Conservation (phyloP, 441 rosid genomes). For the Manihot esculenta region DNA sequence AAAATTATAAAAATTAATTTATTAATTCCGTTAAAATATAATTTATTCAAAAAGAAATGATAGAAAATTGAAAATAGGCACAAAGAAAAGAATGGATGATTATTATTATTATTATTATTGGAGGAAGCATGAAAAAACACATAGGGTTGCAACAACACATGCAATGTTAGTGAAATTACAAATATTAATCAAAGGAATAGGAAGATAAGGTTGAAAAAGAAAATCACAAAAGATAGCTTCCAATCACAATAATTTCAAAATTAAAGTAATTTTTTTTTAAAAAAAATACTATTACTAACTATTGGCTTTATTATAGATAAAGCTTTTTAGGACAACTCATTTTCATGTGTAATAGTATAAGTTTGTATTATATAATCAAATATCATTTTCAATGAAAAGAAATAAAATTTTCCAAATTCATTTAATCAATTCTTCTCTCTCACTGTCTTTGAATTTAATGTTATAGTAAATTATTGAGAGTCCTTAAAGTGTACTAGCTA, state of each 20-base stretch:
- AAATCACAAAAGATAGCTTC: background rate
- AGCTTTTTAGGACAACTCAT: background rate
- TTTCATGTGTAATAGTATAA: background rate
- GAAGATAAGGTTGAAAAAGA: background rate
- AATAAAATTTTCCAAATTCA: background rate
- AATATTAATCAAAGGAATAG: background rate
- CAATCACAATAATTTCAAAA: background rate
- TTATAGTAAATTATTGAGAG: too few species aligned
- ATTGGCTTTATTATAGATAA: background rate
- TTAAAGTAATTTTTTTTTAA: too few species aligned
- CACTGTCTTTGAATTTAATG: background rate
- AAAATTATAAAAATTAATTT: too few species aligned
- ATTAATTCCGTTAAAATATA: too few species aligned
- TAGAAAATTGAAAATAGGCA: background rate
- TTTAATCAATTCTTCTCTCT: background rate
- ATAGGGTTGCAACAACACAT: conserved; percentile 8
- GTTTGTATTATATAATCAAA: too few species aligned
- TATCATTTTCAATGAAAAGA: conserved; percentile 9
- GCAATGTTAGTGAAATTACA: background rate
- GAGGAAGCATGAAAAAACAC: background rate
- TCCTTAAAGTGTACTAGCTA: too few species aligned
- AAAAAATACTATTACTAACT: background rate
- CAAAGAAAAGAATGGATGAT: too few species aligned
- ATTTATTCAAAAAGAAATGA: too few species aligned
- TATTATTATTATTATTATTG: conserved; percentile 14